phyloP scores from a whole-genome alignment of 345 rosid genomes.

The Chamaenerion angustifolium region DNA sequence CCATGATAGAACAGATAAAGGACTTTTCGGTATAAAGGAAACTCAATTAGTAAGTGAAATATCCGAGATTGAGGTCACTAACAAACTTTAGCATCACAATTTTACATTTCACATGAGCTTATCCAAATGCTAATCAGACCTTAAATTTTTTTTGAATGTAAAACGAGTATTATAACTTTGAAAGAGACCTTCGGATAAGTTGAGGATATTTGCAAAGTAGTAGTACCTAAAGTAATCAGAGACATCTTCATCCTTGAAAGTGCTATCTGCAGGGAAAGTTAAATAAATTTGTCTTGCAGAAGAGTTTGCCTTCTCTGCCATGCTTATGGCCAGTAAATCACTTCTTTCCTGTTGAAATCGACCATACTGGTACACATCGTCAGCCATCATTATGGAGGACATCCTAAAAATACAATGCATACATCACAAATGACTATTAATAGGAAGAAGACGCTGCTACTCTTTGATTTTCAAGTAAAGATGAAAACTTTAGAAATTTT shows the following conservation, averaged over 20 bases:
- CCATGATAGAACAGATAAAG: too few relatives aligned
- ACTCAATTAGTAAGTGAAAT: too few relatives aligned
- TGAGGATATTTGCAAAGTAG: too few relatives aligned
- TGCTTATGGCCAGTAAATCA: constrained; percentile 43
- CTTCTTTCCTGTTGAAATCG: constrained; percentile 45
- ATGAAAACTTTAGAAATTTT: background rate
- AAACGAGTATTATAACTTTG: too few relatives aligned
- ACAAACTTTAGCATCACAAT: too few relatives aligned
- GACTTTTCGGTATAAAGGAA: too few relatives aligned
- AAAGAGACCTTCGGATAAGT: too few relatives aligned
- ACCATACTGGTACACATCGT: constrained; percentile 51
- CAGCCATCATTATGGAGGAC: constrained; percentile 29
- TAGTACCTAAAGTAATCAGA: constrained; percentile 73
- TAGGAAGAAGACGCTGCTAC: background rate
- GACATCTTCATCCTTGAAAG: constrained; percentile 92
- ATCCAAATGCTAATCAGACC: too few relatives aligned
- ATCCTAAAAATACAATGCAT: constrained; percentile 29
- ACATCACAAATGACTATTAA: background rate
- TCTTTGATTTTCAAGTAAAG: too few relatives aligned
- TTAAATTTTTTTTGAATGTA: too few relatives aligned
- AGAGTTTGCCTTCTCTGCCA: constrained; percentile 57
- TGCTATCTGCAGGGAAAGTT: constrained; percentile 96
- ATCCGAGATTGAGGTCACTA: too few relatives aligned
- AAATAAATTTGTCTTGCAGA: constrained; percentile 85
- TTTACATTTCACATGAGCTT: too few relatives aligned